Percentiles rank a stretch among this genome's conserved stretches.
Evolutionary conservation across 1,284 basidiomycete species (phyloP).

Genomic region (Tilletia horrida): DNA sequence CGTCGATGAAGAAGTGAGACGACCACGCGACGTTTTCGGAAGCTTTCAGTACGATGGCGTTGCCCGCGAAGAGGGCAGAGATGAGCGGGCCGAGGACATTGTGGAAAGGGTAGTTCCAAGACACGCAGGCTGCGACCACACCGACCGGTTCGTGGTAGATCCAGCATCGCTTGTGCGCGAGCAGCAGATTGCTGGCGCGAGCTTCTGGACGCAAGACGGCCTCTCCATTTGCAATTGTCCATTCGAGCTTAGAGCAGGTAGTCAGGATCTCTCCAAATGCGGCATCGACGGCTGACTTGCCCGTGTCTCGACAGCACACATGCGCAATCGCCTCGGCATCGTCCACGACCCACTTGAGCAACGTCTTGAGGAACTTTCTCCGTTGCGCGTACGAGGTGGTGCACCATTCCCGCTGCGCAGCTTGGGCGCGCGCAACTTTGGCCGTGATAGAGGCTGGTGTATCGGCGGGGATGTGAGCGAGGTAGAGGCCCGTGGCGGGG

Average conservation of each 20-base stretch:
- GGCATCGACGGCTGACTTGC: constrained; percentile 77
- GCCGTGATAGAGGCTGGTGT: constrained; percentile 65
- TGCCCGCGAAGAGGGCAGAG: constrained; percentile 82
- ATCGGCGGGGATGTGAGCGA: constrained; percentile 69
- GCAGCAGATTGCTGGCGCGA: constrained; percentile 65
- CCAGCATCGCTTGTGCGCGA: constrained; percentile 74
- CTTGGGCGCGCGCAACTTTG: constrained; percentile 68
- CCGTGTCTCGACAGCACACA: constrained; percentile 89
- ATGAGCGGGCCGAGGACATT: constrained; percentile 90
- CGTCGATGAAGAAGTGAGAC: constrained; percentile 62
- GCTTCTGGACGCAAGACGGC: constrained; percentile 33
- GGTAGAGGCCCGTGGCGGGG: constrained; percentile 77
- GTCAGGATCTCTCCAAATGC: constrained; percentile 55
- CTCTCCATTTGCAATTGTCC: constrained; percentile 44
- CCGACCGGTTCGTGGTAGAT: constrained; percentile 91
- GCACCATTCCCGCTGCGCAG: constrained; percentile 71
- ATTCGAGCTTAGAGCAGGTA: constrained; percentile 45
- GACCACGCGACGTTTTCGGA: constrained; percentile 50
- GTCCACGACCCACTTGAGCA: constrained; percentile 84
- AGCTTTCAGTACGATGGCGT: constrained; percentile 85
- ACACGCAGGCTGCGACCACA: constrained; percentile 85
- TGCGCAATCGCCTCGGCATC: constrained; percentile 79
- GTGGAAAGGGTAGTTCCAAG: constrained; percentile 73
- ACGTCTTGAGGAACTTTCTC: constrained; percentile 72
- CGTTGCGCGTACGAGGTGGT: constrained; percentile 72